Evolutionary conservation across 1,284 basidiomycete genomes (phyloP).

Genomic region (Apiotrichum akiyoshidainum): DNA sequence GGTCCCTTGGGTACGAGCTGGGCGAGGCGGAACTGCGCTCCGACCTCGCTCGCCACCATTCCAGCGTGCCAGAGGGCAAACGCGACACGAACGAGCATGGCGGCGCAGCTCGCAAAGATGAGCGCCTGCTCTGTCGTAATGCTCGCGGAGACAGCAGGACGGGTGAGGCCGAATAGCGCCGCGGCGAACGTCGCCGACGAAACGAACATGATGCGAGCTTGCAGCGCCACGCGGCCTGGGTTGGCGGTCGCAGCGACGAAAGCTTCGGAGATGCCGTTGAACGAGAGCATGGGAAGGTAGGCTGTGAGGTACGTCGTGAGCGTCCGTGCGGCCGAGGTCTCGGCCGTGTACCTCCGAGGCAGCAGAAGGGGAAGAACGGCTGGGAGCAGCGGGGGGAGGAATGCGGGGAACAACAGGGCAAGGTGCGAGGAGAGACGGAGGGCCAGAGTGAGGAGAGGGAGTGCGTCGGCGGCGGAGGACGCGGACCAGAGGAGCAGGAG

Average conservation of each 20-base stretch:
- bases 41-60: too few species aligned
- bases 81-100: constrained; percentile 43
- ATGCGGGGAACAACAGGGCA: constrained; percentile 66
- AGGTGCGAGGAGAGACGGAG: constrained; percentile 68
- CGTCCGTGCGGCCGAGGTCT: constrained; percentile 67
- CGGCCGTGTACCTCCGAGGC: constrained; percentile 64
- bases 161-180: constrained; percentile 17
- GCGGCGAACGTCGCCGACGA: constrained; percentile 33
- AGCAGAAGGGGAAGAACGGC: constrained; percentile 67
- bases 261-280: constrained; percentile 85
- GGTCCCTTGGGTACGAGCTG: too few species aligned
- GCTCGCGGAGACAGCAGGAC: not conserved
- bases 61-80: constrained; percentile 35
- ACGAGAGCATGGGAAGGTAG: constrained; percentile 80
- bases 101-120: constrained; percentile 65
- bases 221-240: constrained; percentile 32
- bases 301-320: constrained; percentile 69
- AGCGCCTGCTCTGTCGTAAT: constrained; percentile 53
- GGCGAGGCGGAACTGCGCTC: too few species aligned
- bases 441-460: constrained; percentile 54
- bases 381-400: constrained; percentile 70
- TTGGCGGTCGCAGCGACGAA: constrained; percentile 74
- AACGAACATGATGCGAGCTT: constrained; percentile 41
- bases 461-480: constrained; percentile 48
- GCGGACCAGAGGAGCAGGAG: constrained; percentile 81